Evolutionary conservation across 2,329 filamentous ascomycete genomes (phyloP), one percentile per base, ranked within the genome.

Genomic region (Phoma sp.): DNA sequence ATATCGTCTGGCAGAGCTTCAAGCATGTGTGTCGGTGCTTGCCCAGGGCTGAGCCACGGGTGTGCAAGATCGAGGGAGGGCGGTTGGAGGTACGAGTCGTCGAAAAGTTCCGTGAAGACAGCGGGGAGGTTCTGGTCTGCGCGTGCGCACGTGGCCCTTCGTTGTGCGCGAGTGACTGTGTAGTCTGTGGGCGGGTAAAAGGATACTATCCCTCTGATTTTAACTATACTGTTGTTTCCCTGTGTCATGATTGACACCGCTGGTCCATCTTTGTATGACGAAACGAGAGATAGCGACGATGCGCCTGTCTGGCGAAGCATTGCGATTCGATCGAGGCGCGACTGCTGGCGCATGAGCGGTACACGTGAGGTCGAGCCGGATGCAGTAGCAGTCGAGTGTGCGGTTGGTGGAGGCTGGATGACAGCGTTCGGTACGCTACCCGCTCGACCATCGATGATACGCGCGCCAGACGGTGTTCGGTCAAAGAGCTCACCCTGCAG

Each of bases 111-210:
- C 17, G 80, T 82, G 67, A 82, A 82, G 51, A 82, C 70, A 17
- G 79, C 77, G 31, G 80, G 79, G 4, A 82, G 75, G 46, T 82
- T 77, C 57, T 82, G 79, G 60, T 82, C 80, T 6, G 83, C 81
- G 55, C 84, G 80, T 24, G 77, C 62, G 62, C 81, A 84, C 50
- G 81, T 82, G 33, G 80, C 80, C 36, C 85, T 81, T 29, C 85
- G 85, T 60, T 85, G 79, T 22, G 80, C 82, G 27, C 86, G 83
- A 2, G 84, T 82, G 44, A 83, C 78, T 12, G 85, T 84, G 70
- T 86, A 87, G 71, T 88, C 85, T 32, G 85, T 80, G 24, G 84
- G 79, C 1, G 85, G 85, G 58, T 88, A 88, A 81, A 84, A 88
- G 43, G 83, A 82, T 35, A 86, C 79, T 48, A 87, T 79, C 41